These are phyloP conservation scores for Erodium maritimum DNA, from an alignment of 345 rosid genomes.

Conservation along the genomic window DNA sequence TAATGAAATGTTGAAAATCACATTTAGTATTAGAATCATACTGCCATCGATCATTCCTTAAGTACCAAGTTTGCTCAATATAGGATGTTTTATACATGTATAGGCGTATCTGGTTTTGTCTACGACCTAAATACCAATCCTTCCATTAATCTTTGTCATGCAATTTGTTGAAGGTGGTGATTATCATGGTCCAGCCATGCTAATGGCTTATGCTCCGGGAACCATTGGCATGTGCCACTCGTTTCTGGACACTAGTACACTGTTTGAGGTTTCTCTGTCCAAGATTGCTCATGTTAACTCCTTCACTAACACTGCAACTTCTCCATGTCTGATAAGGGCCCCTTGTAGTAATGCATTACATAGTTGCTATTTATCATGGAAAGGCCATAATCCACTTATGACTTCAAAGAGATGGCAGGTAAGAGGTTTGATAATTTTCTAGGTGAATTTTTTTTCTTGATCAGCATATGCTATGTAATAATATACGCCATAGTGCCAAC, in stretches of 20 bases:
- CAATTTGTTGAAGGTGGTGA: neutral
- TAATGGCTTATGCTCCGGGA: conserved; percentile 25
- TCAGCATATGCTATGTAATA: too few relatives aligned
- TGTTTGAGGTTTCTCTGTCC: conserved; percentile 16
- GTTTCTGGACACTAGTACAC: conserved; percentile 10
- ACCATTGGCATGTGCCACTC: conserved; percentile 22
- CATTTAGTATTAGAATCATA: too few relatives aligned
- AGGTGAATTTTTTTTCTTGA: neutral
- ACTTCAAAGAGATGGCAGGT: conserved; percentile 48
- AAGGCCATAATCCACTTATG: conserved; percentile 19
- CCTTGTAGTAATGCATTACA: conserved; percentile 14
- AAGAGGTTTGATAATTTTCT: conserved; percentile 11
- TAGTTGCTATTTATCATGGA: conserved; percentile 28
- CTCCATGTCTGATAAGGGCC: conserved; percentile 16
- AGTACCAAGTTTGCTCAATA: too few relatives aligned
- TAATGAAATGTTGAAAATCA: too few relatives aligned
- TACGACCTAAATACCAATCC: too few relatives aligned
- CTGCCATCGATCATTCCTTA: too few relatives aligned
- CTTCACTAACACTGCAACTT: conserved; percentile 17
- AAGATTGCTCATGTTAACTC: conserved; percentile 14
- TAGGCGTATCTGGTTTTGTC: too few relatives aligned
- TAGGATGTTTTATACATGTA: too few relatives aligned
- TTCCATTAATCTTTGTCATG: too few relatives aligned
- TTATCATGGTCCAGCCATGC: conserved; percentile 54
- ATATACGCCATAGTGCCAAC: conserved; percentile 31